phyloP scores from a whole-genome alignment of 177 flowering plant species.

The Viscum album region DNA sequence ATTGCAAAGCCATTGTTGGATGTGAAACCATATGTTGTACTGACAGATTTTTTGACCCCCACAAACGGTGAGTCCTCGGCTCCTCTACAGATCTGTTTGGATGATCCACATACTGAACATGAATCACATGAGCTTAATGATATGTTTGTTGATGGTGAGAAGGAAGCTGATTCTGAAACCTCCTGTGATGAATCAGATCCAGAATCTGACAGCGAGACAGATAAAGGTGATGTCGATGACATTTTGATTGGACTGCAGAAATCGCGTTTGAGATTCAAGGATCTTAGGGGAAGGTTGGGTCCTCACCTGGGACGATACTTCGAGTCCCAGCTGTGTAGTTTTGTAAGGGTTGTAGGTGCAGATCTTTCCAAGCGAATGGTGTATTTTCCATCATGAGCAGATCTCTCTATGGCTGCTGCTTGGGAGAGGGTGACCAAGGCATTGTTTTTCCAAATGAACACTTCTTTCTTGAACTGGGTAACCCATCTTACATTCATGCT shows the following conservation, averaged over 20 bases:
- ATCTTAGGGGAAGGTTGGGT: slow-evolving; percentile 29
- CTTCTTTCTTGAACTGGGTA: too few species aligned
- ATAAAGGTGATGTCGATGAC: slow-evolving; percentile 32
- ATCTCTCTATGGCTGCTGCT: too few species aligned
- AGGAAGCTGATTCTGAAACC: slow-evolving; percentile 43
- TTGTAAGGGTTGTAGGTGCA: slow-evolving; percentile 50
- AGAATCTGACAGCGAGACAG: slow-evolving; percentile 22
- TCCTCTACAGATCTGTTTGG: slow-evolving; percentile 23
- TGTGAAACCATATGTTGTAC: slow-evolving; percentile 44
- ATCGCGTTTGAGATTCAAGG: slow-evolving; percentile 57
- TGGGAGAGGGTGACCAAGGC: too few species aligned
- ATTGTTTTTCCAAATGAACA: too few species aligned
- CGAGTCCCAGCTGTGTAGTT: slow-evolving; percentile 44
- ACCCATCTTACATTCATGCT: too few species aligned
- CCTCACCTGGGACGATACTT: slow-evolving; percentile 24
- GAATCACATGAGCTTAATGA: slow-evolving; percentile 33
- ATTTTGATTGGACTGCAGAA: slow-evolving; percentile 40
- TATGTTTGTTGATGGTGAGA: slow-evolving; percentile 29
- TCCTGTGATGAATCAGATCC: slow-evolving; percentile 45
- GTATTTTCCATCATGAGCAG: too few species aligned
- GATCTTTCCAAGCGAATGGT: slow-evolving; percentile 53
- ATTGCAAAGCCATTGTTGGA: slow-evolving; percentile 65
- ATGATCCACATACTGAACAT: slow-evolving; percentile 21
- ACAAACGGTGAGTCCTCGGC: slow-evolving; percentile 31
- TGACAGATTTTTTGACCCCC: slow-evolving; percentile 40